Evolutionary conservation across 2,329 filamentous ascomycete species (phyloP).

Genomic region (Furcasterigmium sp.): DNA sequence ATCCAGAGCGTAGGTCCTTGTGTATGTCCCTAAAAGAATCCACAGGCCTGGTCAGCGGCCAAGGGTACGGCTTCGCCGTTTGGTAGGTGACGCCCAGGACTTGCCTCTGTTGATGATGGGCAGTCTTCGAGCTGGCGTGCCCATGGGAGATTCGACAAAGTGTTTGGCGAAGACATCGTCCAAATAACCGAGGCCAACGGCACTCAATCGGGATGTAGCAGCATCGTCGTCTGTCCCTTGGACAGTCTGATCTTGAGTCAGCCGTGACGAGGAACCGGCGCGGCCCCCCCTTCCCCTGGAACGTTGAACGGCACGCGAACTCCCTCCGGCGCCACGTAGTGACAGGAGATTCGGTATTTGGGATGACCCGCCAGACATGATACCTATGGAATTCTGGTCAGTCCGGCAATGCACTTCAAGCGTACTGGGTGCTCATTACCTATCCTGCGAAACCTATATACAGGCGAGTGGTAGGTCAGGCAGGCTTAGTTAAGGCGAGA

Average conservation of each 20-base stretch:
- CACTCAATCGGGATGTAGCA: constrained; percentile 81
- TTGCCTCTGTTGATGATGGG: constrained; percentile 93
- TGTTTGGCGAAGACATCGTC: constrained; percentile 70
- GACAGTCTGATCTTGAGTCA: constrained; percentile 65
- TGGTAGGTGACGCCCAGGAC: no score
- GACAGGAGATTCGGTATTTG: constrained; percentile 71
- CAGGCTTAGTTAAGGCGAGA: no score
- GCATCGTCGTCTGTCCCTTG: constrained; percentile 92
- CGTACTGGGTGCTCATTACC: no score
- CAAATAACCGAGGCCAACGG: constrained; percentile 80
- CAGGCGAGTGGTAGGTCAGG: no score
- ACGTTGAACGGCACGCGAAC: constrained; percentile 21
- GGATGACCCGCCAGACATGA: constrained; percentile 60
- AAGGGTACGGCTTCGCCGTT: no score
- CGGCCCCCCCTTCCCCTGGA: constrained; percentile 27
- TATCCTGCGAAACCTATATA: no score
- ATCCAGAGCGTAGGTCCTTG: constrained; percentile 80
- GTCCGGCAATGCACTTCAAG: no score
- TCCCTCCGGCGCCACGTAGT: constrained; percentile 39
- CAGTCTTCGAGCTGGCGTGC: constrained; percentile 56
- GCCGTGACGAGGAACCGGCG: constrained; percentile 16
- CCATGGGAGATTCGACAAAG: constrained; percentile 52
- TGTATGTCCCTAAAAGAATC: constrained; percentile 77
- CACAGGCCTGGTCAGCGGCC: no score
- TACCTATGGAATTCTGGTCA: no score